phyloP scores from a whole-genome alignment of 2,329 filamentous ascomycete species.

The Cladosporium sp. region DNA sequence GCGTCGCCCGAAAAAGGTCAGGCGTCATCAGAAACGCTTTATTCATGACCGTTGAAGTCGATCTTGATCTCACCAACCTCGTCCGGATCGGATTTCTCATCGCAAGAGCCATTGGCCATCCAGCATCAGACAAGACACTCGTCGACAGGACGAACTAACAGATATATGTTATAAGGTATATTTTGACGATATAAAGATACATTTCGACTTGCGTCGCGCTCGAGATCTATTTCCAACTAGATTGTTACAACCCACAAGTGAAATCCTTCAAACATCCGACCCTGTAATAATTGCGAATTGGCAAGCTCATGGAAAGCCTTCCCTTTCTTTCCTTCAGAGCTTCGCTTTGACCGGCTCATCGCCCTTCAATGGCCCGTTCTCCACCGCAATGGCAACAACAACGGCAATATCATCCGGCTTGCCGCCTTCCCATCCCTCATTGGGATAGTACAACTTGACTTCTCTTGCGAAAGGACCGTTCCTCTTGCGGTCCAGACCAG shows the following conservation, averaged over 20 bases:
- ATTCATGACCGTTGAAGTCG: background rate
- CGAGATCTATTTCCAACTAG: background rate
- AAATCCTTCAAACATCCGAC: background rate
- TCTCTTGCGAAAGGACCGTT: constrained; percentile 95
- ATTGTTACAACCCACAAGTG: background rate
- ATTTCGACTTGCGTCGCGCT: constrained; percentile 4
- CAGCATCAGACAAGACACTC: background rate
- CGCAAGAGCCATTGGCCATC: background rate
- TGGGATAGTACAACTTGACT: constrained; percentile 81
- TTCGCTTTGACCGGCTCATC: constrained; percentile 36
- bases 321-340: constrained; percentile 21
- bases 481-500: constrained; percentile 75
- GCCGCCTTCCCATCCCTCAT: constrained; percentile 84
- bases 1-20: background rate
- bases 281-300: background rate
- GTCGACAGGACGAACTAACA: background rate
- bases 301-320: background rate
- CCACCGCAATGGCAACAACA: constrained; percentile 74
- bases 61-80: background rate
- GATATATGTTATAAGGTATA: background rate
- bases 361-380: constrained; percentile 47
- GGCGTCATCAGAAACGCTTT: background rate
- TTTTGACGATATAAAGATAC: background rate
- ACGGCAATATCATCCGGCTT: constrained; percentile 97
- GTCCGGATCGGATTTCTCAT: background rate